phyloP scores from a whole-genome alignment of 2,329 filamentous ascomycete genomes.

The Diplodia intermedia region DNA sequence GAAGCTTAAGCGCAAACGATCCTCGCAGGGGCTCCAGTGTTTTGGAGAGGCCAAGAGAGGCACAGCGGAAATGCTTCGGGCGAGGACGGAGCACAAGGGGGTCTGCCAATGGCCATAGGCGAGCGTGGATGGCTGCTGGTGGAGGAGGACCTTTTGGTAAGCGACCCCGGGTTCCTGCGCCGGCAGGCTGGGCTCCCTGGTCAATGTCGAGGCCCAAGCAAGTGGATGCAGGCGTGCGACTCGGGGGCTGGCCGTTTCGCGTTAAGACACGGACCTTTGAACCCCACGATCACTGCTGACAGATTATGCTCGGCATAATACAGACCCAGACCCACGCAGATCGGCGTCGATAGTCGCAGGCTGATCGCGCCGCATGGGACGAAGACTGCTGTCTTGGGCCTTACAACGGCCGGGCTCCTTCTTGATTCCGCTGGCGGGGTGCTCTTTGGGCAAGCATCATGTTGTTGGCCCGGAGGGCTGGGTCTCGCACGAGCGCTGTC shows the following conservation, averaged over 20 bases:
- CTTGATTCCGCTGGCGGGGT: background rate
- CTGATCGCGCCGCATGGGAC: conserved; percentile 11
- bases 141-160: background rate
- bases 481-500: conserved; percentile 1
- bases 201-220: background rate
- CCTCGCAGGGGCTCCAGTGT: conserved; percentile 7
- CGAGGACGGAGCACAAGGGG: conserved; percentile 2
- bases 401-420: background rate
- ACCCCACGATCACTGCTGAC: conserved; percentile 12
- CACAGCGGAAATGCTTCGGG: conserved; percentile 18
- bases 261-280: conserved; percentile 24
- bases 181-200: background rate
- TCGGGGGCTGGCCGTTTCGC: conserved; percentile 24
- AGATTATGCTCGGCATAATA: conserved; percentile 24
- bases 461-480: background rate
- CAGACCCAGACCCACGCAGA: conserved; percentile 20
- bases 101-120: conserved; percentile 4
- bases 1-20: conserved; percentile 15
- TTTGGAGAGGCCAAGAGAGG: conserved; percentile 15
- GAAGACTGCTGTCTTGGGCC: conserved; percentile 14
- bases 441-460: background rate
- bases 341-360: conserved; percentile 25
- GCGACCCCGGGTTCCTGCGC: conserved; percentile 30
- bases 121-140: background rate
- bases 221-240: background rate